These are phyloP conservation scores for Rhododendron vialii DNA, from an alignment of 148 eudicot species.

Conservation along the genomic window DNA sequence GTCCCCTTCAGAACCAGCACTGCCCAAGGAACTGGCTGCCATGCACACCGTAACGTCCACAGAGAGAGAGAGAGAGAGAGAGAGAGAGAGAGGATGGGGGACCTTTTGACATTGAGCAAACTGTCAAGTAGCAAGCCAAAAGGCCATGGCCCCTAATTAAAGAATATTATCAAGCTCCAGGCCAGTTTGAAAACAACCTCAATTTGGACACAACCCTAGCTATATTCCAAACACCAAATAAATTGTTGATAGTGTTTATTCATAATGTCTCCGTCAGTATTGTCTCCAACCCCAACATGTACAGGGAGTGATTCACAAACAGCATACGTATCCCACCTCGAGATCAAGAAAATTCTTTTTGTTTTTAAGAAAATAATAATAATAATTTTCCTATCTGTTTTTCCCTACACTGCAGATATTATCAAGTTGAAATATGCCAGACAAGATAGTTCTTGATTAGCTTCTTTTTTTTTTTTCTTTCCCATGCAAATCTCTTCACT, in stretches of 20 bases:
- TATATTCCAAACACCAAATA: neutral
- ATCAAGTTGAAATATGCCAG: neutral
- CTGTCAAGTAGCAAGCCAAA: neutral
- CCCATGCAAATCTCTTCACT: neutral
- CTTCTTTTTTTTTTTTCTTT: neutral
- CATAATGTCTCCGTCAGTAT: neutral
- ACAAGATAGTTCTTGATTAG: neutral
- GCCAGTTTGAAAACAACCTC: neutral
- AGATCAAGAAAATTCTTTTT: neutral
- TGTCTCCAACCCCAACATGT: neutral
- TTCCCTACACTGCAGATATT: neutral
- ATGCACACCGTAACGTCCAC: neutral
- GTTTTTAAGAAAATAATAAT: no score
- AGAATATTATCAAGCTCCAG: neutral
- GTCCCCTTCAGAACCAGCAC: neutral
- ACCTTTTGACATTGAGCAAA: neutral
- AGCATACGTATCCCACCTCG: neutral
- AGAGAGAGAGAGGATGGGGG: neutral
- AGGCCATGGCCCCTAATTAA: neutral
- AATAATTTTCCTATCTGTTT: neutral
- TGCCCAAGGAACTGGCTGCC: neutral
- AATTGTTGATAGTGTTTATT: neutral
- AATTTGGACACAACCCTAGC: neutral
- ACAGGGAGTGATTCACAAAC: neutral
- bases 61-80: conserved; percentile 11